Evolutionary conservation across 805 yeast genomes (phyloP), one percentile per base, ranked within the genome.

Genomic region (Pichia pseudocactophila): DNA sequence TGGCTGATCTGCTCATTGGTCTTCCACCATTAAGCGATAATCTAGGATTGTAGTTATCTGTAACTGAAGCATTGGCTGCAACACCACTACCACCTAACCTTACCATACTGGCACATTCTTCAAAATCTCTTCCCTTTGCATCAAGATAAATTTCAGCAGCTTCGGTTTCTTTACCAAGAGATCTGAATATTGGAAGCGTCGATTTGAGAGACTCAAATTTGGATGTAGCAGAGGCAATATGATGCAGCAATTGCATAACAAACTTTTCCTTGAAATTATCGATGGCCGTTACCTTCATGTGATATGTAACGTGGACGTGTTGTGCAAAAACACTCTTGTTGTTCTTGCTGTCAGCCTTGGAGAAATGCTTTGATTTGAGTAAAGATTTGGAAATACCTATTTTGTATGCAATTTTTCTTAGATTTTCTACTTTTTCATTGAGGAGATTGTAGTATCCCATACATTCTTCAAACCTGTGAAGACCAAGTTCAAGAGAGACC

Each of bases 51-150:
- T 28, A n/a, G 3, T 19, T 7, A n/a, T 33, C 41, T 13, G 33
- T 5, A 3, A 18, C 15, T 2, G 20, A 16, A 16, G 52, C 52
- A 15, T 37, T 42, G n/a, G 52, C 34, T 13, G 38, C 39, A 61
- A 74, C 82, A 40, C 81, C 58, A 42, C 74, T 78, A 4, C 83
- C 81, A 31, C 75, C 69, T 46, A 78, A 68, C 40, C 70, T 73
- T 33, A 80, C 71, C 41, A 65, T 68, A 31, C 71, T 54, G 2
- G 73, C 63, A 32, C 80, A 61, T n/a, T 64, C 57, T 16, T 66
- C 67, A 19, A 80, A 71, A 31, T 67, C 66, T 9, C 55, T 54
- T 2, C 73, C 61, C 41, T 80, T 69, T 34, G 73, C 65, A 28
- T 65, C 68, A 28, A 82, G 60, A 45, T 73, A 70, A 7, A 68